Percentiles rank a stretch among this genome's conserved stretches.
These are phyloP conservation scores for Daldinia childiae DNA, from an alignment of 495 filamentous ascomycete genomes.

Conservation along the genomic window DNA sequence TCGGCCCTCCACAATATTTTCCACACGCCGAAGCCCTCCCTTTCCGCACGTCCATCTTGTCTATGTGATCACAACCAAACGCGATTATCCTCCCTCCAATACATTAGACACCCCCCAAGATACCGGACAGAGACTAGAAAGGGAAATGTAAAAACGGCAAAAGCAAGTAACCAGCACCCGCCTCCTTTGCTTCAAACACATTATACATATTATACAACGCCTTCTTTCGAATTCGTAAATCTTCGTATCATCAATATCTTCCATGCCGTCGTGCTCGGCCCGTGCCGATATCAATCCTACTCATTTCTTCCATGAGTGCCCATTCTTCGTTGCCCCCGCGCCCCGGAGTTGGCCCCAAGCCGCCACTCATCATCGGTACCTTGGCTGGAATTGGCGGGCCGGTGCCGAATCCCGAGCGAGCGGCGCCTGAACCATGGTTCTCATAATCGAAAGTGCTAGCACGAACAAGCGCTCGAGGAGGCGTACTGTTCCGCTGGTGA, in stretches of 20 bases:
- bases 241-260: slow-evolving; percentile 41
- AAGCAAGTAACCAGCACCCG: slow-evolving; percentile 4
- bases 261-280: slow-evolving; percentile 51
- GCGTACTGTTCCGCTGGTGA: slow-evolving; percentile 54
- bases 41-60: slow-evolving; percentile 17
- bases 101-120: background rate
- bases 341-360: slow-evolving; percentile 43
- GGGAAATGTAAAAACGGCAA: slow-evolving; percentile 12
- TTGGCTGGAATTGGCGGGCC: slow-evolving; percentile 80
- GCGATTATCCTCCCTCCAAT: background rate
- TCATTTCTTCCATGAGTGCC: slow-evolving; percentile 80
- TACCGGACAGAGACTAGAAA: slow-evolving; percentile 13
- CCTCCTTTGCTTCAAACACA: slow-evolving; percentile 21
- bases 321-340: slow-evolving; percentile 60
- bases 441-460: slow-evolving; percentile 59
- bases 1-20: slow-evolving; percentile 12
- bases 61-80: slow-evolving; percentile 15
- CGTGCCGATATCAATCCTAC: slow-evolving; percentile 82
- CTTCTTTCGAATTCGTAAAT: slow-evolving; percentile 27
- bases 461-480: slow-evolving; percentile 51
- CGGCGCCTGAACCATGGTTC: slow-evolving; percentile 49
- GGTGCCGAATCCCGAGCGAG: slow-evolving; percentile 34
- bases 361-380: slow-evolving; percentile 67
- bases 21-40: background rate
- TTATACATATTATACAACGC: slow-evolving; percentile 37